Base-by-base conservation (phyloP, 306 rosid species). In the Lathyrus sativus region DNA sequence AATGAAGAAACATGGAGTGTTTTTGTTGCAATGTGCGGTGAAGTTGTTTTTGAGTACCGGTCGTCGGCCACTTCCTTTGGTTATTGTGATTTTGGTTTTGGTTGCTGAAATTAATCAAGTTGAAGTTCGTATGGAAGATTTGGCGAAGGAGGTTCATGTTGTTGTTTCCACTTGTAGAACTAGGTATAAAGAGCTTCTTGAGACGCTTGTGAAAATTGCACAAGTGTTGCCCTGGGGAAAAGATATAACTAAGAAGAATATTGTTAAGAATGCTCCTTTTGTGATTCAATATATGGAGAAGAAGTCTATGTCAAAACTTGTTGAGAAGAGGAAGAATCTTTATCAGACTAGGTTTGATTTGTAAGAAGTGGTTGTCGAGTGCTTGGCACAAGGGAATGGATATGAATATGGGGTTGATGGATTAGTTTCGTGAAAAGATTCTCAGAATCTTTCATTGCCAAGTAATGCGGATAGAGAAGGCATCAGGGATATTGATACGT, bases 211-310 rank as follows among this genome's bases (percentile, higher is more conserved):
- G 35, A 75, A 91, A 75, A 92, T 78, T 15, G 96, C 96, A 0
- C 84, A 86, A 57, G 90, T 72, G 37, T 80, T 91, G 83, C 96
- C 96, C 35, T 91, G 97, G 97, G 97, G 97, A 17, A 85, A 77
- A 76, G 88, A 91, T 83, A 79, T 88, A 54, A 91, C 73, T 0
- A 72, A 42, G 11, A 91, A 86, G 60, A 91, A 88, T 73, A 66
- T 91, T 1, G 66, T 88, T 17, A 86, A 80, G 73, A 85, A 83
- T 76, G 91, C 82, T 0, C 85, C 88, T 0, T 73, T 79, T 67
- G 85, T 88, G 68, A 83, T 91, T 39, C 85, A 85, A 74, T 91
- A 88, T 54, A 82, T 91, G 89, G 93, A 86, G 84, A 81, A 62
- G 78, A 91, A 83, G 82, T 82, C 88, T 3, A 85, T 86, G 91